phyloP scores from a whole-genome alignment of 805 yeast genomes.

The Yarrowia sp. region DNA sequence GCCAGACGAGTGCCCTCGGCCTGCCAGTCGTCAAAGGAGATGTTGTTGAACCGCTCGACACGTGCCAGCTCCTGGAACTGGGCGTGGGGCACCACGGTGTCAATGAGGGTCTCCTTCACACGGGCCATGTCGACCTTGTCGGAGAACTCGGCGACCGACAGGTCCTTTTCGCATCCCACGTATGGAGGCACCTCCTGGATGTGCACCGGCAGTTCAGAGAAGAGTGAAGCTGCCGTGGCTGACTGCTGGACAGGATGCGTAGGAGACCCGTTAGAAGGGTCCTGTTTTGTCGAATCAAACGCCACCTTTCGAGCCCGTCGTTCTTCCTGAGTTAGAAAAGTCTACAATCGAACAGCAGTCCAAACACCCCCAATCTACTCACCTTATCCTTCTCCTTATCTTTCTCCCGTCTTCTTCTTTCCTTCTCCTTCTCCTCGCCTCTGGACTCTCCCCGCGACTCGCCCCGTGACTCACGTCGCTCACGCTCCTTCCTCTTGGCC shows the following conservation, averaged over 20 bases:
- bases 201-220: constrained; percentile 25
- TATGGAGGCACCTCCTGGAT: constrained; percentile 23
- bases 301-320: constrained; percentile 24
- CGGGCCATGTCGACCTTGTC: constrained; percentile 35
- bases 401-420: constrained; percentile 11
- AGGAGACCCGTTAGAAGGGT: neutral
- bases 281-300: constrained; percentile 3
- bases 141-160: constrained; percentile 19
- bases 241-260: neutral
- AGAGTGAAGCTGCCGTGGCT: constrained; percentile 17
- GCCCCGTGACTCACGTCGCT: constrained; percentile 6
- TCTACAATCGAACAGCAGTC: no score
- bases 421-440: constrained; percentile 28
- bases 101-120: constrained; percentile 29
- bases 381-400: constrained; percentile 26
- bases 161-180: constrained; percentile 27
- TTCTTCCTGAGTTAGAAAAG: constrained; percentile 18
- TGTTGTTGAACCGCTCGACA: constrained; percentile 29
- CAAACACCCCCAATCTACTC: neutral
- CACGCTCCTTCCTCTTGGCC: constrained; percentile 27
- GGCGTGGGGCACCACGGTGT: constrained; percentile 20
- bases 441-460: constrained; percentile 8
- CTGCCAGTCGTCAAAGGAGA: constrained; percentile 36
- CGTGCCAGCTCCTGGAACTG: constrained; percentile 33
- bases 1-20: constrained; percentile 19